Percentiles rank a stretch among this genome's conserved stretches.
phyloP scores from a whole-genome alignment of 192 early-diverging fungal species.

The Irineochytrium annulatum region DNA sequence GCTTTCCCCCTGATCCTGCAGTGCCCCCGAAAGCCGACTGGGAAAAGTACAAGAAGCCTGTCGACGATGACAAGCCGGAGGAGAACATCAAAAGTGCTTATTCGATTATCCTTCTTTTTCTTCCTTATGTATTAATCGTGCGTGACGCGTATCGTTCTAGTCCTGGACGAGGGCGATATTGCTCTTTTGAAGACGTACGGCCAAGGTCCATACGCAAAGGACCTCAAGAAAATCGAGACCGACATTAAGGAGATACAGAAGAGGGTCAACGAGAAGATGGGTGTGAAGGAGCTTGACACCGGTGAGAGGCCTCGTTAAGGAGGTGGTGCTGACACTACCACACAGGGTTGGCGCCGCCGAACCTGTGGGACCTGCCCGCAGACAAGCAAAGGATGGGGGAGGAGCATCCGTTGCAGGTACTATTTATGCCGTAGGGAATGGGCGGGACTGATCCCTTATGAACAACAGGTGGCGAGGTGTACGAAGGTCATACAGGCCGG shows the following conservation, averaged over 20 bases:
- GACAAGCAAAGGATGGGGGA: conserved; percentile 97
- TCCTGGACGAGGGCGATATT: conserved; percentile 88
- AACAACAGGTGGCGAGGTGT: conserved; percentile 85
- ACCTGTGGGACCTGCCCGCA: conserved; percentile 98
- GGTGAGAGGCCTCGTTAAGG: too few relatives aligned
- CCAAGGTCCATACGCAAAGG: conserved; percentile 96
- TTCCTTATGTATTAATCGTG: too few relatives aligned
- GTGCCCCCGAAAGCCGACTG: conserved; percentile 92
- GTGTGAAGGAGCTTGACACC: conserved; percentile 98
- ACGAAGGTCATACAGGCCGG: conserved; percentile 97
- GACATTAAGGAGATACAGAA: conserved; percentile 98
- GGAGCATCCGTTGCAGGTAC: conserved; percentile 86
- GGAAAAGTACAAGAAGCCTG: conserved; percentile 93
- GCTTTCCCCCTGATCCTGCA: too few relatives aligned
- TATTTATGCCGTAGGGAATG: conserved; percentile 3
- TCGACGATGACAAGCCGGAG: conserved; percentile 77
- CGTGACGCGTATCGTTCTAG: too few relatives aligned
- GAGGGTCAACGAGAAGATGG: conserved; percentile 98
- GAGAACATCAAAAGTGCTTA: conserved; percentile 82
- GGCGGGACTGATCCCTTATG: background rate
- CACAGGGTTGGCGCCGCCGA: conserved; percentile 96
- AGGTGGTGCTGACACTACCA: too few relatives aligned
- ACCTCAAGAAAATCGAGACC: conserved; percentile 87
- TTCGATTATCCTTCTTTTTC: too few relatives aligned
- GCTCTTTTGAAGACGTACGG: conserved; percentile 93